phyloP scores from a whole-genome alignment of 163 green algal genomes.

The Chlorella variabilis region DNA sequence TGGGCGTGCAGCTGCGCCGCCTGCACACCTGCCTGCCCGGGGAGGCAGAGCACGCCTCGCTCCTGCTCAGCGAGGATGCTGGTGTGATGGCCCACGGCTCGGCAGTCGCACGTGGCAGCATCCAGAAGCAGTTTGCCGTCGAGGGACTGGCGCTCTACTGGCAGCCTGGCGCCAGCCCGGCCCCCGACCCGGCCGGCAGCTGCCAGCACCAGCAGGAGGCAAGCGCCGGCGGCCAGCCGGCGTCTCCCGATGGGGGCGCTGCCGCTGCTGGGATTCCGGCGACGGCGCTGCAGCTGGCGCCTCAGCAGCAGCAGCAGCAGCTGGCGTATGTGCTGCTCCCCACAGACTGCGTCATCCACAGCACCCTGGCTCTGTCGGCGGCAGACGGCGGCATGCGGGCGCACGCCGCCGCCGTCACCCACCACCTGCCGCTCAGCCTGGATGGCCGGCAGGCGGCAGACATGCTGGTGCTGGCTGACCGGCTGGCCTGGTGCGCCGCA shows the following conservation, averaged over 20 bases:
- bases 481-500: constrained; percentile 15
- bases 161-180: constrained; percentile 15
- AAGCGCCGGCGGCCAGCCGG: background rate
- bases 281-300: background rate
- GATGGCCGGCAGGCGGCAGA: constrained; percentile 4
- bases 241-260: background rate
- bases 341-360: constrained; percentile 30
- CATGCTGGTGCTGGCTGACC: constrained; percentile 22
- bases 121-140: constrained; percentile 39
- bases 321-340: constrained; percentile 23
- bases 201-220: background rate
- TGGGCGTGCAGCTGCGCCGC: constrained; percentile 34
- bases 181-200: no score
- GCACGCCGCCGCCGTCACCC: constrained; percentile 22
- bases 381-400: background rate
- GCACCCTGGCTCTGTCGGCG: constrained; percentile 17
- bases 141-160: constrained; percentile 42
- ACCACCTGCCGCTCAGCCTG: constrained; percentile 26
- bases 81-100: background rate
- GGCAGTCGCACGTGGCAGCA: constrained; percentile 5
- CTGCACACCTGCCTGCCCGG: constrained; percentile 43
- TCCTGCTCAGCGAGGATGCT: constrained; percentile 21
- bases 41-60: background rate
- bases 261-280: background rate
- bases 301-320: background rate